A percentile compares a stretch with the other conserved stretches of the same genome.
phyloP scores from a whole-genome alignment of 75 land plant genomes.

The Pinus taeda region DNA sequence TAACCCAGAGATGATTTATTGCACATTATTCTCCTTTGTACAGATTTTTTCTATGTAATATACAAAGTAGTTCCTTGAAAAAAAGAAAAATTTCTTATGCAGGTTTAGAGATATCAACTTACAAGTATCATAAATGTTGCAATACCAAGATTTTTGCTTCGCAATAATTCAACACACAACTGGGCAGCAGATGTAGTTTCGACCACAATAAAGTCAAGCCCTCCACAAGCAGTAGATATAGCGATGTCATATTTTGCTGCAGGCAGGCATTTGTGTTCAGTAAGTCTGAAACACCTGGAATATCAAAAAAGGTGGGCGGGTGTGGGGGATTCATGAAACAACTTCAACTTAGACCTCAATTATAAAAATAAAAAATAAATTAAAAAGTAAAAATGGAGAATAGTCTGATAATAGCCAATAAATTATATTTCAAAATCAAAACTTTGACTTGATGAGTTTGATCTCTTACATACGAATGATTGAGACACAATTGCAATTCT shows the following conservation, averaged over 20 bases:
- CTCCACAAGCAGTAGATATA: slow-evolving; percentile 92
- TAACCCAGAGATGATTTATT: too few relatives aligned
- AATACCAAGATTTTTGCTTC: slow-evolving; percentile 76
- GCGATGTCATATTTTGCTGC: slow-evolving; percentile 97
- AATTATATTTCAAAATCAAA: too few relatives aligned
- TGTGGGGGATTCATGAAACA: neutral
- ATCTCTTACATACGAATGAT: too few relatives aligned
- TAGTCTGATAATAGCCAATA: neutral
- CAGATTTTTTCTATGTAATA: too few relatives aligned
- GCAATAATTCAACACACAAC: slow-evolving; percentile 87
- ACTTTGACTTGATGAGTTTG: too few relatives aligned
- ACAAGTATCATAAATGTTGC: slow-evolving; percentile 97
- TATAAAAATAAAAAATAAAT: too few relatives aligned
- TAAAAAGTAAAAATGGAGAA: neutral
- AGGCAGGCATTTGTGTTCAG: slow-evolving; percentile 1
- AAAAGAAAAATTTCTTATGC: too few relatives aligned
- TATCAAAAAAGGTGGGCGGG: neutral
- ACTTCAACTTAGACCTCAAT: neutral
- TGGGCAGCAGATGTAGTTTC: slow-evolving; percentile 89
- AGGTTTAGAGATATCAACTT: neutral
- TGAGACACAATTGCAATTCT: too few relatives aligned
- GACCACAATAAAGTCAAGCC: slow-evolving; percentile 90
- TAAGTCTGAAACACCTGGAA: neutral
- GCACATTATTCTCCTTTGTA: too few relatives aligned
- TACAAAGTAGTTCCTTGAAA: too few relatives aligned